Percentiles rank a stretch among this genome's conserved stretches.
Evolutionary conservation across 164 flowering plant species (phyloP).

Genomic region (Cinnamomum chago): DNA sequence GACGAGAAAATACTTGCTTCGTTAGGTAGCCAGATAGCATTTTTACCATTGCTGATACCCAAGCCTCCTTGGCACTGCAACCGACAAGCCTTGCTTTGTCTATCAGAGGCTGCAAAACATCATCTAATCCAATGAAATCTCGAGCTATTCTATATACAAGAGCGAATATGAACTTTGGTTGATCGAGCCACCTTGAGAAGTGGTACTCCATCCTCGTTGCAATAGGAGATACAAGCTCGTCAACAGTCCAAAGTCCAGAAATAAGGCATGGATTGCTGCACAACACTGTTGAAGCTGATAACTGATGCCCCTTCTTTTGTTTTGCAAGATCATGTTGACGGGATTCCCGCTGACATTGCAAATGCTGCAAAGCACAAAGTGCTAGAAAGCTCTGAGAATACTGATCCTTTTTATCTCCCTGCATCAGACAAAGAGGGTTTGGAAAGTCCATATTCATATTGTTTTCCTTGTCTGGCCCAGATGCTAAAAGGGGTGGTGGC

Average conservation of each 20-base stretch:
- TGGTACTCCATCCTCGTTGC: slow-evolving; percentile 52
- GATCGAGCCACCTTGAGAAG: slow-evolving; percentile 52
- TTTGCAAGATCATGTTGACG: slow-evolving; percentile 22
- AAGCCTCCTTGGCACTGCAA: slow-evolving; percentile 61
- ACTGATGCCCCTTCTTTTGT: slow-evolving; percentile 14
- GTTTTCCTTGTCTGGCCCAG: slow-evolving; percentile 25
- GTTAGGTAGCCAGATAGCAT: slow-evolving; percentile 43
- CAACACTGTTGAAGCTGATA: neutral
- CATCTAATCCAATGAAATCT: slow-evolving; percentile 44
- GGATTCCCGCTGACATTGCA: slow-evolving; percentile 40
- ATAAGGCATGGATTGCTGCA: neutral
- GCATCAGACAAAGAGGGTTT: slow-evolving; percentile 50
- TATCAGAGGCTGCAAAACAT: slow-evolving; percentile 64
- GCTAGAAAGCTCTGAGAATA: slow-evolving; percentile 51
- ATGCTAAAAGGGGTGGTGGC: slow-evolving; percentile 55
- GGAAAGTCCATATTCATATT: slow-evolving; percentile 26
- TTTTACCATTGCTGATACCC: slow-evolving; percentile 63
- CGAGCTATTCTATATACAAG: slow-evolving; percentile 51
- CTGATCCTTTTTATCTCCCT: slow-evolving; percentile 35
- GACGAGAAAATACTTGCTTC: slow-evolving; percentile 36
- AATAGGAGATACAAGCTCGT: slow-evolving; percentile 61
- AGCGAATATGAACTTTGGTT: slow-evolving; percentile 63
- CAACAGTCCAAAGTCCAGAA: slow-evolving; percentile 51
- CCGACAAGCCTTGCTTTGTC: slow-evolving; percentile 52
- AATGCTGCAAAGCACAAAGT: slow-evolving; percentile 62